These are phyloP conservation scores for Gypsophila paniculata DNA, from an alignment of 179 eudicot species.

Conservation along the genomic window DNA sequence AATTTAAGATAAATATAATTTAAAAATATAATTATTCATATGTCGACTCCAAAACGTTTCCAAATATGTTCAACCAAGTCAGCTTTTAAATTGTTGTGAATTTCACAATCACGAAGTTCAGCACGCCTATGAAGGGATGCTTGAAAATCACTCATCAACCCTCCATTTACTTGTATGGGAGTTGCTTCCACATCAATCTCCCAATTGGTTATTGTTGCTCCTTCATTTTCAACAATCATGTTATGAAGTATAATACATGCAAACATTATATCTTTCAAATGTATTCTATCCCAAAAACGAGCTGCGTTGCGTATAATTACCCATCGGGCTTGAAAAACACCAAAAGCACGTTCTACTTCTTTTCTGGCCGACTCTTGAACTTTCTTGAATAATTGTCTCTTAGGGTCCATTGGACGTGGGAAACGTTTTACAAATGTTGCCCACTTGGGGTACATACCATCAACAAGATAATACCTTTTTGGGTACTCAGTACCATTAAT, in stretches of 20 bases:
- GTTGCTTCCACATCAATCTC: not conserved
- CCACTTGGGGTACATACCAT: not conserved
- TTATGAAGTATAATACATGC: not conserved
- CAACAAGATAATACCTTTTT: slow-evolving; percentile 2
- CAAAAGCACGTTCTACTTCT: slow-evolving; percentile 1
- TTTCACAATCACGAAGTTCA: not conserved
- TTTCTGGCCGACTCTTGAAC: not conserved
- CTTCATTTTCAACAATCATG: slow-evolving; percentile 3
- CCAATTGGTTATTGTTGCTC: not conserved
- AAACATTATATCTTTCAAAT: not conserved
- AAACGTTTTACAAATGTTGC: not conserved
- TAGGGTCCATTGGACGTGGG: not conserved
- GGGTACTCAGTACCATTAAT: not conserved
- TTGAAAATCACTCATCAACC: not conserved
- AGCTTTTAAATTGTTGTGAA: not conserved
- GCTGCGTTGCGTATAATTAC: not conserved
- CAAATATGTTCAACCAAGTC: slow-evolving; percentile 2
- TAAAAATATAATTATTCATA: no score
- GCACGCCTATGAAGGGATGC: not conserved
- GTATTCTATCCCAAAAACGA: not conserved
- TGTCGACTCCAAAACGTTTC: not conserved
- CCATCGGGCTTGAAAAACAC: slow-evolving; percentile 1
- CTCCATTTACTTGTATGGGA: not conserved
- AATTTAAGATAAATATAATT: no score
- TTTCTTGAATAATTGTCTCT: not conserved